phyloP scores from a whole-genome alignment of 2,329 filamentous ascomycete species.

The Aspergillus pseudoviridinutans region DNA sequence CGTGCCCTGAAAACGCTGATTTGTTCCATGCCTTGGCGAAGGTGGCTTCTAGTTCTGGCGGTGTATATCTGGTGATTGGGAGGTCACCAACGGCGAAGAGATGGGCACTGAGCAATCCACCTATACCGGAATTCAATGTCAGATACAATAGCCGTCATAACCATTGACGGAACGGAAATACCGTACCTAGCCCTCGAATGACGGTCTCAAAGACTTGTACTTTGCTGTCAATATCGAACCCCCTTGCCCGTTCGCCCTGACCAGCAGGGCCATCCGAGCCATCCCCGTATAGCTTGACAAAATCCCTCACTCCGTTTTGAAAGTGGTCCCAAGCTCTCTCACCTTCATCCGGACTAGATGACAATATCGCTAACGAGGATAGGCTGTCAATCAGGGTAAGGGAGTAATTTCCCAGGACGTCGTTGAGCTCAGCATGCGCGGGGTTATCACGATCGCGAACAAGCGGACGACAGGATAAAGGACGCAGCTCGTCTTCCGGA shows the following conservation, averaged over 20 bases:
- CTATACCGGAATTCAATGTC: constrained; percentile 30
- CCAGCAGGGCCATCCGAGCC: constrained; percentile 66
- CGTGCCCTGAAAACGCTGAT: constrained; percentile 15
- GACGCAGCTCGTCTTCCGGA: constrained; percentile 90
- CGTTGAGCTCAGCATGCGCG: constrained; percentile 80
- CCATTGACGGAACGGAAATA: background rate
- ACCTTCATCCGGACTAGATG: constrained; percentile 57
- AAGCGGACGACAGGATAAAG: constrained; percentile 77
- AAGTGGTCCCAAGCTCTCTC: constrained; percentile 68
- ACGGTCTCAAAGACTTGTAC: constrained; percentile 98
- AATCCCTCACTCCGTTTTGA: constrained; percentile 69
- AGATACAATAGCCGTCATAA: background rate
- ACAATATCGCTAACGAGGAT: constrained; percentile 87
- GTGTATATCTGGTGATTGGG: constrained; percentile 74
- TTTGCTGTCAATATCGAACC: constrained; percentile 95
- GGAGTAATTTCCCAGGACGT: constrained; percentile 95
- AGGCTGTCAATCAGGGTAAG: constrained; percentile 92
- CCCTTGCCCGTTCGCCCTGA: constrained; percentile 67
- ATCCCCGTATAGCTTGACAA: constrained; percentile 84
- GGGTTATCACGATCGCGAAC: constrained; percentile 79
- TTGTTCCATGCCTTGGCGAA: constrained; percentile 43
- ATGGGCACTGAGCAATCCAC: constrained; percentile 87
- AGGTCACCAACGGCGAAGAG: constrained; percentile 87
- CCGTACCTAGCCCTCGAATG: constrained; percentile 66
- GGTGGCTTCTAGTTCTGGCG: constrained; percentile 38